Percentiles rank a stretch among this genome's conserved stretches.
These are phyloP conservation scores for Sarcodon sp. DNA, from an alignment of 768 basidiomycete genomes.

Conservation along the genomic window DNA sequence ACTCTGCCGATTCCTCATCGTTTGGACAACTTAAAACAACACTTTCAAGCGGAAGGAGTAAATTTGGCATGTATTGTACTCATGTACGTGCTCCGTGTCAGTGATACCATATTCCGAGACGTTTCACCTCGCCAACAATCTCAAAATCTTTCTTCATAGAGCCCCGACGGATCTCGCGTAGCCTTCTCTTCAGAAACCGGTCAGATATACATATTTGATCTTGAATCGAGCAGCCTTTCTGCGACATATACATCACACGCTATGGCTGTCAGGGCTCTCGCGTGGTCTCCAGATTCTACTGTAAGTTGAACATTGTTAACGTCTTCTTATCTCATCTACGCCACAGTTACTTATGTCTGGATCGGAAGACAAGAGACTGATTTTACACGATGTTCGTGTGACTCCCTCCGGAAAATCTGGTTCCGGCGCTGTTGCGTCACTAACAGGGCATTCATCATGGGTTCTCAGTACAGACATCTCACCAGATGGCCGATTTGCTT, in stretches of 20 bases:
- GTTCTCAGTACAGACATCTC: conserved; percentile 75
- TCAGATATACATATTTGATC: conserved; percentile 80
- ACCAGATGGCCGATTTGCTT: conserved; percentile 64
- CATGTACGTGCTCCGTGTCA: conserved; percentile 34
- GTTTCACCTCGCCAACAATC: not conserved
- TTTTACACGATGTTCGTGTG: conserved; percentile 82
- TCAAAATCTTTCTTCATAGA: conserved; percentile 30
- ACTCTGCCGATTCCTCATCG: conserved; percentile 51
- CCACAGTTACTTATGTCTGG: conserved; percentile 65
- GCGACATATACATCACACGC: conserved; percentile 80
- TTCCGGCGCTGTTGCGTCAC: conserved; percentile 69
- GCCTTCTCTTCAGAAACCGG: conserved; percentile 79
- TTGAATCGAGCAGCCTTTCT: conserved; percentile 50
- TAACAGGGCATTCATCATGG: conserved; percentile 88
- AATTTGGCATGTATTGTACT: conserved; percentile 66
- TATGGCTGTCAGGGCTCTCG: conserved; percentile 75
- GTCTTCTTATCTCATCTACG: not conserved
- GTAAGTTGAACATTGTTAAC: conserved; percentile 29
- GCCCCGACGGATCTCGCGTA: conserved; percentile 74
- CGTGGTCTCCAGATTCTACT: conserved; percentile 85
- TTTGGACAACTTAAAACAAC: conserved; percentile 54
- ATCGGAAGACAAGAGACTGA: conserved; percentile 86
- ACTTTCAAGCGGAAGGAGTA: conserved; percentile 54
- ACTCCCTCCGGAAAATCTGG: conserved; percentile 44
- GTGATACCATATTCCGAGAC: conserved; percentile 2